Conservation (phyloP, 2,329 filamentous ascomycete species). For the Aspergillus spinulosporus region DNA sequence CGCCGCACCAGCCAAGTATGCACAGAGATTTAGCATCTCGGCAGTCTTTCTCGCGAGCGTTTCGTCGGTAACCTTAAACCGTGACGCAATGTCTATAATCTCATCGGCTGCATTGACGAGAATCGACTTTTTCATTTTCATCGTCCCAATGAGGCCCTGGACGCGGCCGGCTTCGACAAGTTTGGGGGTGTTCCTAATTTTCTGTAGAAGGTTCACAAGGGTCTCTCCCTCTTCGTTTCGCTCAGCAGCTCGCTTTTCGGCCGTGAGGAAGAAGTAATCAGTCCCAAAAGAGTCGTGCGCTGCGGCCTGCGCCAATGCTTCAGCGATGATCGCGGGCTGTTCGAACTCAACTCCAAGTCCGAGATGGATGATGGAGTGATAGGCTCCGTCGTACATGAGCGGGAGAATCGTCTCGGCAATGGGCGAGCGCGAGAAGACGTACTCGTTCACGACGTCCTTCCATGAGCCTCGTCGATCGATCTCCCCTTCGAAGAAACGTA, state of each 20-base stretch:
- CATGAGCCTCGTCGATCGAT: constrained; percentile 60
- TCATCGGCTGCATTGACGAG: not conserved
- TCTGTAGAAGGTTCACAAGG: constrained; percentile 1
- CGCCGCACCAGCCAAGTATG: constrained; percentile 8
- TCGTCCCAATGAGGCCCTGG: constrained; percentile 7
- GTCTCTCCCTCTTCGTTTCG: not conserved
- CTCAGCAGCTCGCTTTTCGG: not conserved
- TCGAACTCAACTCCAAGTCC: constrained; percentile 76
- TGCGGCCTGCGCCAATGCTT: constrained; percentile 71
- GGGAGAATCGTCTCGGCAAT: constrained; percentile 64
- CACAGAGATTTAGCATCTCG: constrained; percentile 13
- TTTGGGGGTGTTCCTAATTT: not conserved
- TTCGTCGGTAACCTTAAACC: constrained; percentile 8
- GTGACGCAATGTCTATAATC: not conserved
- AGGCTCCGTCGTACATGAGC: constrained; percentile 59
- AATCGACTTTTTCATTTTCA: constrained; percentile 5
- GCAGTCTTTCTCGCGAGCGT: constrained; percentile 4
- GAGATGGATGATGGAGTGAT: constrained; percentile 80
- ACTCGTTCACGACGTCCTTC: constrained; percentile 60
- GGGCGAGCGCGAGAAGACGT: constrained; percentile 62
- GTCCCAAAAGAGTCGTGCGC: constrained; percentile 54
- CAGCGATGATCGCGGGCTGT: constrained; percentile 73
- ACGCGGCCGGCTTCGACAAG: not conserved
- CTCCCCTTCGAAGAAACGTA: constrained; percentile 68
- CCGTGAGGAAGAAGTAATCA: not conserved